These are phyloP conservation scores for Suhomyces emberorum DNA, from an alignment of 805 yeast genomes.

Conservation along the genomic window DNA sequence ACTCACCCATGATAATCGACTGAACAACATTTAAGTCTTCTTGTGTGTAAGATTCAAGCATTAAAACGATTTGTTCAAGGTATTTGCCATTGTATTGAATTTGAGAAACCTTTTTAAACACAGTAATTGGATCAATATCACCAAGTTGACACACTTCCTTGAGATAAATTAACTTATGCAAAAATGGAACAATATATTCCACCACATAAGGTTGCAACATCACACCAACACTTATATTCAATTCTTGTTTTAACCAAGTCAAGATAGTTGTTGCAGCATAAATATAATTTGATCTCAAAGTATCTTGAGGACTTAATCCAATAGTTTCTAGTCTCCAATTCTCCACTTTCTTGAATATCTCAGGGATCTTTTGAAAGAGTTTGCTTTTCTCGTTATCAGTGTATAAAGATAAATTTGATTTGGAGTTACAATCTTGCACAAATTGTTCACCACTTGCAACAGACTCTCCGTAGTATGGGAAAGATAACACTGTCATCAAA, in stretches of 20 bases:
- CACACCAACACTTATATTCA: slow-evolving; percentile 52
- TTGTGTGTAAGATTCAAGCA: slow-evolving; percentile 39
- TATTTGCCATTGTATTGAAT: slow-evolving; percentile 24
- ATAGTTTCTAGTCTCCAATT: slow-evolving; percentile 34
- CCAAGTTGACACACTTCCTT: slow-evolving; percentile 80
- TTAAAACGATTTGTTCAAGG: slow-evolving; percentile 26
- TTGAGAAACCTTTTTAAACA: slow-evolving; percentile 43
- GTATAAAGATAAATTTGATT: slow-evolving; percentile 32
- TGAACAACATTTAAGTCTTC: slow-evolving; percentile 44
- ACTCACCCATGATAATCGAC: slow-evolving; percentile 60
- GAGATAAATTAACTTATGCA: slow-evolving; percentile 59
- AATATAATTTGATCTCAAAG: slow-evolving; percentile 57
- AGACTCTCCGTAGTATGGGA: slow-evolving; percentile 42
- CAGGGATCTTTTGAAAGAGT: slow-evolving; percentile 36
- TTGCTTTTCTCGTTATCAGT: slow-evolving; percentile 19
- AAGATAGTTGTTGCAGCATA: slow-evolving; percentile 63
- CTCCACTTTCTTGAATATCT: slow-evolving; percentile 45
- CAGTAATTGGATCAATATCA: slow-evolving; percentile 51
- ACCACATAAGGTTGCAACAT: slow-evolving; percentile 51
- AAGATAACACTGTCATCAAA: slow-evolving; percentile 47
- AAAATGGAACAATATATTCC: slow-evolving; percentile 60
- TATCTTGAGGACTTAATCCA: slow-evolving; percentile 50
- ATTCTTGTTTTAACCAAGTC: slow-evolving; percentile 53
- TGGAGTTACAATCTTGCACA: slow-evolving; percentile 32
- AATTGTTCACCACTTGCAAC: slow-evolving; percentile 37